These are phyloP conservation scores for Geosmithia morbida DNA, from an alignment of 2,329 filamentous ascomycete genomes.

Conservation along the genomic window DNA sequence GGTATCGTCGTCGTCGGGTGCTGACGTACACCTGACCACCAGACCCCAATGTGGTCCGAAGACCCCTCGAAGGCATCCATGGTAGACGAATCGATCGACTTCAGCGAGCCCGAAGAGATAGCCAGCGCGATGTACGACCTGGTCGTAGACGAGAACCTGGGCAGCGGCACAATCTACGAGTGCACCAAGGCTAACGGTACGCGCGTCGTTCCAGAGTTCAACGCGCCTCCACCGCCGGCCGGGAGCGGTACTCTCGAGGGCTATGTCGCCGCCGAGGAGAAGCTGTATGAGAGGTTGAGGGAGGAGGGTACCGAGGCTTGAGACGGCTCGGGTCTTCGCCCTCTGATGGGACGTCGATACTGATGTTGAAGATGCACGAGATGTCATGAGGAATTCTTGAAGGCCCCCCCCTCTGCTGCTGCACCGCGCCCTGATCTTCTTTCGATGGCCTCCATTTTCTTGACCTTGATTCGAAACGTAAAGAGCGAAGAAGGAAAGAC, in stretches of 20 bases:
- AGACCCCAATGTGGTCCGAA: slow-evolving; percentile 18
- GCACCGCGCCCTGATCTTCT: too few species aligned
- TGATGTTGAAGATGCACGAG: too few species aligned
- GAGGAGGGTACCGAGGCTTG: slow-evolving; percentile 3
- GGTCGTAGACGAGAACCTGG: slow-evolving; percentile 5
- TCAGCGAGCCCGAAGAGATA: slow-evolving; percentile 15
- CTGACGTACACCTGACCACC: too few species aligned
- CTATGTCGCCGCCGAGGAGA: slow-evolving; percentile 8
- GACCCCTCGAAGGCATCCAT: slow-evolving; percentile 14
- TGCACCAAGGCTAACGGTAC: slow-evolving; percentile 5
- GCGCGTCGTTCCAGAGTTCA: slow-evolving; percentile 13
- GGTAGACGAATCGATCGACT: slow-evolving; percentile 10
- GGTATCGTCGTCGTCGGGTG: too few species aligned
- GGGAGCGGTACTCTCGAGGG: slow-evolving; percentile 6
- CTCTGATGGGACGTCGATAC: too few species aligned
- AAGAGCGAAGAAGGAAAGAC: too few species aligned
- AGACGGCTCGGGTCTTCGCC: too few species aligned
- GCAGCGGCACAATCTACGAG: slow-evolving; percentile 9
- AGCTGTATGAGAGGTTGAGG: slow-evolving; percentile 9
- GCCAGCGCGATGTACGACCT: slow-evolving; percentile 12
- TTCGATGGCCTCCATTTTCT: too few species aligned
- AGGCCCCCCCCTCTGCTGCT: too few species aligned
- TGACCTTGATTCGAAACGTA: too few species aligned
- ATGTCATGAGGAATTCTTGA: too few species aligned
- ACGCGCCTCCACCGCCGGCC: slow-evolving; percentile 10